phyloP scores from a whole-genome alignment of 345 rosid genomes.

The Toxicodendron radicans region DNA sequence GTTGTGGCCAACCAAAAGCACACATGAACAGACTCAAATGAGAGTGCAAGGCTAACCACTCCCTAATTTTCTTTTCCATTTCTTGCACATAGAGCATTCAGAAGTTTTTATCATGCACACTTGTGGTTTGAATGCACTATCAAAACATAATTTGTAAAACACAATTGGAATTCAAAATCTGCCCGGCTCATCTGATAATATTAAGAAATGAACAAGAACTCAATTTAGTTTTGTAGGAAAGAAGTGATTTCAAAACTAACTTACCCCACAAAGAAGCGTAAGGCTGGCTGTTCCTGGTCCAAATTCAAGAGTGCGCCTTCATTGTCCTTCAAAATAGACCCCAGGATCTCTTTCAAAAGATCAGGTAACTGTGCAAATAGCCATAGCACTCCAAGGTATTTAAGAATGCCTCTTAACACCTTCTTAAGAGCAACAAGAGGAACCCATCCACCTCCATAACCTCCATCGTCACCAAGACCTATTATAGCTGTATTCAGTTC shows the following conservation, averaged over 20 bases:
- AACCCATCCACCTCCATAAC: slow-evolving; percentile 99
- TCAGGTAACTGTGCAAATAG: slow-evolving; percentile 91
- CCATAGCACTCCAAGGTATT: slow-evolving; percentile 98
- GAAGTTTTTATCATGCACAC: background rate
- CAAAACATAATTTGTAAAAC: background rate
- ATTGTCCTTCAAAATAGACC: slow-evolving; percentile 87
- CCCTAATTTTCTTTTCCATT: background rate
- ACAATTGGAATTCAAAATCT: background rate
- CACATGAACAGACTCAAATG: no score
- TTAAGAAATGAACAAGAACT: slow-evolving; percentile 9
- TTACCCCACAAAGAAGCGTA: slow-evolving; percentile 99
- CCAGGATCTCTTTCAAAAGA: slow-evolving; percentile 89
- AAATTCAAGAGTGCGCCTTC: slow-evolving; percentile 95
- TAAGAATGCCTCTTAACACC: slow-evolving; percentile 92
- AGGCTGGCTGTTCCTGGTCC: slow-evolving; percentile 98
- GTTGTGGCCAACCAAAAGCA: background rate
- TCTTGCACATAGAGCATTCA: background rate
- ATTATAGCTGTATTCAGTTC: slow-evolving; percentile 94
- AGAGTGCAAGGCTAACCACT: background rate
- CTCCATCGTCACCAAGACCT: slow-evolving; percentile 99
- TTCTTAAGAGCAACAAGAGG: slow-evolving; percentile 99
- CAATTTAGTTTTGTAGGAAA: background rate
- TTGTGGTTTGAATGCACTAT: background rate
- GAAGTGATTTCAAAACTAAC: background rate
- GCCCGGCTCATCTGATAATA: background rate